Evolutionary conservation across 495 filamentous ascomycete genomes (phyloP), one percentile per base, ranked within the genome.

Genomic region (Penicillium lagena): DNA sequence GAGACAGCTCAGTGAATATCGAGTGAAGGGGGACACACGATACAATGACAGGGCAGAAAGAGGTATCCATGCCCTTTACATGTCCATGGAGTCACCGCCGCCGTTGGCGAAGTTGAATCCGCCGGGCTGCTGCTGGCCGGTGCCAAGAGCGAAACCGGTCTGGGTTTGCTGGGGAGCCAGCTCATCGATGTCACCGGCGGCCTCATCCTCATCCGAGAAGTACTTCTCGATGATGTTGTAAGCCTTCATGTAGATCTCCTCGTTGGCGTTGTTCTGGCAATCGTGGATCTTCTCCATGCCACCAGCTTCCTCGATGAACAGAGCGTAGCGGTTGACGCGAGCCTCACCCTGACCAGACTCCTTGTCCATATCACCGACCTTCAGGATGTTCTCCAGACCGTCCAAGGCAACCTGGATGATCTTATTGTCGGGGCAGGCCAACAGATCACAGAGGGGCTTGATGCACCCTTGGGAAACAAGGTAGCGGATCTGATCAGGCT

Each of bases 191-290:
- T 89, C 87, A 52, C 80, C 85, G 43, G 76, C 88, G 48, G 80
- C 83, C 57, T 94, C 94, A 10, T 96, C 93, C 54, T 98, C 93
- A 61, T 99, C 94, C 1, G 90, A 95, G 79, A 99, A 99, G 77
- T 99, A 97, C 75, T 96, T 96, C 79, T 97, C 94, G 58, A 99
- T 99, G 70, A 99, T 97, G 76, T 93, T 96, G 76, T 96, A 99
- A 0, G 94, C 95, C 81, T 99, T 99, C 93, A 99, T 96, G 78
- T 99, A 99, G 55, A 99, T 99, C 72, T 99, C 94, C 71, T 97
- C 94, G 71, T 99, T 99, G 71, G 94, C 91, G 55, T 99, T 99
- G 70, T 91, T 96, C 76, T 99, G 94, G 80, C 93, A 96, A 54
- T 96, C 90, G 67, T 99, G 94, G 58, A 99, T 96, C 83, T 96